Percentiles rank a stretch among this genome's conserved stretches.
These are phyloP conservation scores for Arthrobotrys sinensis DNA, from an alignment of 2,329 filamentous ascomycete species.

Conservation along the genomic window DNA sequence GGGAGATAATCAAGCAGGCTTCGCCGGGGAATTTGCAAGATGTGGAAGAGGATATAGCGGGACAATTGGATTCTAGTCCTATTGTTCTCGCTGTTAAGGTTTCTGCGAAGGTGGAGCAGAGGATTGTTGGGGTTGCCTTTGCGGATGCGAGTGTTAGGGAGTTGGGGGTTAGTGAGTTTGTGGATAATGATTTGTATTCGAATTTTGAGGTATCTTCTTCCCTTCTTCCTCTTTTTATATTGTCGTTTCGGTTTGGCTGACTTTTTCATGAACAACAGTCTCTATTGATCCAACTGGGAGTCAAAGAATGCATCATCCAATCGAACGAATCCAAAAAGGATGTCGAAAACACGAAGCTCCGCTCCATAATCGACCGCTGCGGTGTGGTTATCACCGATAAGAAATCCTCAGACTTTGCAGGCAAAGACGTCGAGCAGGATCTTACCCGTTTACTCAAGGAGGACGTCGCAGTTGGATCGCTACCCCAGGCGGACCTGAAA, in stretches of 20 bases:
- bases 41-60: constrained; percentile 93
- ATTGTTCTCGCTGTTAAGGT: constrained; percentile 97
- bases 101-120: constrained; percentile 87
- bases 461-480: constrained; percentile 80
- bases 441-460: constrained; percentile 88
- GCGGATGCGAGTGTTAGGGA: constrained; percentile 97
- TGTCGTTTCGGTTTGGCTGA: not conserved
- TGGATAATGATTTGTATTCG: constrained; percentile 98
- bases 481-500: constrained; percentile 93
- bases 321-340: constrained; percentile 85
- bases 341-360: constrained; percentile 87
- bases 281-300: constrained; percentile 93
- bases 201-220: constrained; percentile 81
- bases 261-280: constrained; percentile 67
- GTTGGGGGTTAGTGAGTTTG: constrained; percentile 95
- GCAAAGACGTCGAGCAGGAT: constrained; percentile 95
- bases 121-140: constrained; percentile 94
- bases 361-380: constrained; percentile 90
- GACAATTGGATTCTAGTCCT: constrained; percentile 87
- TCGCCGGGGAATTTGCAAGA: constrained; percentile 97
- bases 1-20: constrained; percentile 91
- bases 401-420: constrained; percentile 82
- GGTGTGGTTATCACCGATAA: constrained; percentile 91
- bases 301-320: constrained; percentile 92
- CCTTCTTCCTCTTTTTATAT: not conserved